These are phyloP conservation scores for Cyberlindnera xylosilytica DNA, from an alignment of 805 yeast genomes.

Conservation along the genomic window DNA sequence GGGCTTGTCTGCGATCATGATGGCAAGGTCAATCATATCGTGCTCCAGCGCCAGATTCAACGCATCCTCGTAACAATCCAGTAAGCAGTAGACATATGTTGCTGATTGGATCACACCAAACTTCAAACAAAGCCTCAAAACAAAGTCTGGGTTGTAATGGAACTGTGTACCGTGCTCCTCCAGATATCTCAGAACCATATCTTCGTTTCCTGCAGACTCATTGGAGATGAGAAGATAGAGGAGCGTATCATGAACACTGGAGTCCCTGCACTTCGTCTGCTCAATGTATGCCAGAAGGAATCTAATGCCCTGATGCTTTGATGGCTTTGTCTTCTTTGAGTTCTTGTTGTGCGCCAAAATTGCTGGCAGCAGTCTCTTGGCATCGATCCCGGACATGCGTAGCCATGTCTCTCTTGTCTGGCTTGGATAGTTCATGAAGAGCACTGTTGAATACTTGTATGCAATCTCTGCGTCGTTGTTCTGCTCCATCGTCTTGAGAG, in stretches of 20 bases:
- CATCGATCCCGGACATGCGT: conserved; percentile 50
- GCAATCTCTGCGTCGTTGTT: conserved; percentile 47
- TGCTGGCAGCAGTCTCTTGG: conserved; percentile 70
- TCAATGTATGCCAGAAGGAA: conserved; percentile 57
- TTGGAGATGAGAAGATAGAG: conserved; percentile 58
- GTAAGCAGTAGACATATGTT: conserved; percentile 63
- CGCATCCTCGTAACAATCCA: conserved; percentile 77
- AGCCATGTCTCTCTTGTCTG: conserved; percentile 81
- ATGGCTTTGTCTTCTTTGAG: conserved; percentile 35
- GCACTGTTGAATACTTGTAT: conserved; percentile 65
- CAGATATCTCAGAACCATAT: conserved; percentile 47
- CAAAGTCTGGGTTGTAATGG: conserved; percentile 66
- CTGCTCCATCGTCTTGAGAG: conserved; percentile 54
- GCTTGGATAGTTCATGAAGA: conserved; percentile 65
- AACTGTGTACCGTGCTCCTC: conserved; percentile 38
- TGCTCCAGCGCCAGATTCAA: conserved; percentile 66
- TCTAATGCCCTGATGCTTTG: conserved; percentile 60
- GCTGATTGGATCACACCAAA: conserved; percentile 62
- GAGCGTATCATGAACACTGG: conserved; percentile 64
- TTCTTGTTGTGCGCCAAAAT: conserved; percentile 63
- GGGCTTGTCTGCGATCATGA: conserved; percentile 54
- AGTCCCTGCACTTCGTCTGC: conserved; percentile 39
- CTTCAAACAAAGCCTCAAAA: conserved; percentile 68
- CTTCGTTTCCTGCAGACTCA: conserved; percentile 29
- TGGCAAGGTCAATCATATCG: conserved; percentile 56